Evolutionary conservation across 805 yeast genomes (phyloP), one percentile per base, ranked within the genome.

Genomic region (Pichia deserticola): DNA sequence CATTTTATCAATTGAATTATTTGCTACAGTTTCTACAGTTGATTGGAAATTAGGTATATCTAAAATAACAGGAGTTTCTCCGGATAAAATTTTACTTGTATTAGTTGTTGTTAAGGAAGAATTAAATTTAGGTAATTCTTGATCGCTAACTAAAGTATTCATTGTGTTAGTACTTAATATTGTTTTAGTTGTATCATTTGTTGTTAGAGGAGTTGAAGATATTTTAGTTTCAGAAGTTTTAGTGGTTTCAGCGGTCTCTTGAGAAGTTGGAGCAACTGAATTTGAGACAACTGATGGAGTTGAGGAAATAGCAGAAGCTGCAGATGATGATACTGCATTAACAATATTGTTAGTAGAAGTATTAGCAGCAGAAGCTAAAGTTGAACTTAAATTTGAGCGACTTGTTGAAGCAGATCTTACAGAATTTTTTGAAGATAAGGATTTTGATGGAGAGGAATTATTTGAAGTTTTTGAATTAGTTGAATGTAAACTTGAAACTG

Each of bases 101-200:
- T 40, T 27, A 25, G 42, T 28, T 10, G 30, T n/a, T n/a, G 29
- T 7, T 40, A 5, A 11, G 12, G 30, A 6, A 5, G 30, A 30
- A 40, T 5, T 5, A 34, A 13, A 2, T 34, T 5, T 8, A 13
- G 11, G 9, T 7, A 30, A 2, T 7, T 38, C 9, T 27, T 39
- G 29, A 39, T 35, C 5, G 7, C 36, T 25, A 32, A 42, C 36
- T 11, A 47, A n/a, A 1, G 50, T 47, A 30, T 41, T 25, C 5
- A 32, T 27, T 20, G 50, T 47, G 6, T 25, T 25, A 27, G 42
- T 32, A 38, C 50, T 47, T 8, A 47, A 39, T 9, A 47, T n/a
- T 3, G 50, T 47, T 33, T 42, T 47, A 6, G 42, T 37, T 12
- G 50, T 47, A 4, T 47, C 50, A 44, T 47, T 35, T 7, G 29